phyloP scores from a whole-genome alignment of 768 basidiomycete genomes.

The Mycena olivaceomarginata region DNA sequence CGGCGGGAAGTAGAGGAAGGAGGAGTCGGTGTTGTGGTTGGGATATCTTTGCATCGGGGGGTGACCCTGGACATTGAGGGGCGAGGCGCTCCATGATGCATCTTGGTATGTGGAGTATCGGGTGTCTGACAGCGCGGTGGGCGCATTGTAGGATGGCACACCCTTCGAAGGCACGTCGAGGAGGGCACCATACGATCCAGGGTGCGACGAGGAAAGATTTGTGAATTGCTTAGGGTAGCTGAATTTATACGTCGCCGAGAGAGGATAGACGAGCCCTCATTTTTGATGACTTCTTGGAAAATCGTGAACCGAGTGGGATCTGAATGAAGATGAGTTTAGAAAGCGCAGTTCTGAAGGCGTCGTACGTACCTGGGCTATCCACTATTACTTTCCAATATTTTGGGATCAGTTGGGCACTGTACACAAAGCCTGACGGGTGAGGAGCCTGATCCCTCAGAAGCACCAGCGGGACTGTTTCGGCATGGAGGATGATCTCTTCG shows the following conservation, averaged over 20 bases:
- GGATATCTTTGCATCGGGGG: conserved; percentile 34
- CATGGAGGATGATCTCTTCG: conserved; percentile 69
- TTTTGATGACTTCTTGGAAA: conserved; percentile 74
- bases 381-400: conserved; percentile 79
- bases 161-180: not conserved
- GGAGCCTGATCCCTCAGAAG: conserved; percentile 49
- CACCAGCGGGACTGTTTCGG: conserved; percentile 67
- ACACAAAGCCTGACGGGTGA: conserved; percentile 61
- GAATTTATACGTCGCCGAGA: conserved; percentile 80
- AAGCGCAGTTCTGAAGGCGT: conserved; percentile 38
- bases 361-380: conserved; percentile 67
- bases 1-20: not conserved
- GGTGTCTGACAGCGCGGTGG: not conserved
- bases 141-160: not conserved
- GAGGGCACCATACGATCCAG: not conserved
- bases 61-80: not conserved
- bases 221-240: conserved; percentile 54
- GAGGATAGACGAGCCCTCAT: conserved; percentile 58
- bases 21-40: conserved; percentile 10
- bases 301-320: conserved; percentile 83
- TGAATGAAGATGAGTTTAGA: conserved; percentile 48
- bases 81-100: not conserved
- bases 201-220: conserved; percentile 13
- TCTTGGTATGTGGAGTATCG: conserved; percentile 1
- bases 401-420: conserved; percentile 78